A percentile compares a stretch with the other conserved stretches of the same genome.
These are phyloP conservation scores for Piromyces sp. DNA, from an alignment of 192 early-diverging fungal species.

Conservation along the genomic window DNA sequence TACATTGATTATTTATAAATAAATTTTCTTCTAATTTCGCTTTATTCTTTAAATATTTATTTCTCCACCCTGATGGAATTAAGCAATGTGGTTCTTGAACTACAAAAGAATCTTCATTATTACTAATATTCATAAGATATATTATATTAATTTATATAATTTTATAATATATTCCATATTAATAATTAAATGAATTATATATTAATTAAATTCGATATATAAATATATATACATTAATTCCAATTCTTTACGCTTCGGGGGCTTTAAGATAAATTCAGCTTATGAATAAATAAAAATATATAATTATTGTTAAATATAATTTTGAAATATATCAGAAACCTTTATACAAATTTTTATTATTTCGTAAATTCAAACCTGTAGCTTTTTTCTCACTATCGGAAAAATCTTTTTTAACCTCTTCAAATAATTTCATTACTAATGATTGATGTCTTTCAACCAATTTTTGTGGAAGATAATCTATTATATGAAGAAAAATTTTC, in stretches of 20 bases:
- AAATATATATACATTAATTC: neutral
- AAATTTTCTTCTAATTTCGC: constrained; percentile 20
- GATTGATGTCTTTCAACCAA: constrained; percentile 13
- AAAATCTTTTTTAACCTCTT: constrained; percentile 23
- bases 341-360: too few relatives aligned
- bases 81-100: constrained; percentile 2
- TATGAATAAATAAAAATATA: neutral
- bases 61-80: constrained; percentile 25
- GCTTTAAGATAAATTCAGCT: constrained; percentile 26
- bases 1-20: constrained; percentile 18
- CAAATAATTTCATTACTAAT: constrained; percentile 15
- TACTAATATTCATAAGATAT: constrained; percentile 18
- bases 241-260: constrained; percentile 3
- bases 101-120: neutral
- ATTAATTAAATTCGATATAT: too few relatives aligned
- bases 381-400: constrained; percentile 28
- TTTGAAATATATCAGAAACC: too few relatives aligned
- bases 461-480: constrained; percentile 13
- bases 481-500: constrained; percentile 17
- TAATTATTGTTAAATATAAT: too few relatives aligned
- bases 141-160: neutral
- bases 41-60: constrained; percentile 19
- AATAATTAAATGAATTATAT: too few relatives aligned
- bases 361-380: constrained; percentile 8
- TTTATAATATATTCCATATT: too few relatives aligned